Base-by-base conservation (phyloP, 257 asterid genomes). In the Primulina huaijiensis region DNA sequence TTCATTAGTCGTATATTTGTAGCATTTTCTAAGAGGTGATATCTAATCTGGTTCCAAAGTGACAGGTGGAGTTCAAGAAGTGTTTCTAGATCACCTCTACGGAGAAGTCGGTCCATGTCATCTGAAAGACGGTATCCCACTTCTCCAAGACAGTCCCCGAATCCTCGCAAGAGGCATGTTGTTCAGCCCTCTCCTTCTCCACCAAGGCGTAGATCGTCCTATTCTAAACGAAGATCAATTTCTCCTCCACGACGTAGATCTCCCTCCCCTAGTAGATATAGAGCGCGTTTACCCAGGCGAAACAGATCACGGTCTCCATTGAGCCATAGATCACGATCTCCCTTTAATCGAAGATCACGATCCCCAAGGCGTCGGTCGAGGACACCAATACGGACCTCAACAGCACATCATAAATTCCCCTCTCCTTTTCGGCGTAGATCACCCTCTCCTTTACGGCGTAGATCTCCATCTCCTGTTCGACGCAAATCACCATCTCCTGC, bases 1-100 rank as follows among this genome's bases (percentile, higher is more conserved):
- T 71, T 70, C 40, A 4, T 35, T 43, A 31, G 65, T 55, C 40
- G 20, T 68, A 27, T 56, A 40, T 67, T 79, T 31, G 68, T 60
- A 62, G 59, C 23, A 21, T 29, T 60, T 70, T 33, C 29, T 60
- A 7, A 37, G 9, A 58, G 55, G 70, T 68, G 34, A 61, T 58
- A 73, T 78, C 34, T 52, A 61, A 43, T 68, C 35, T 77, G 70
- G 23, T 64, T 76, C 31, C 76, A 59, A 43, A 83, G 90, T 80
- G 88, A 72, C 80, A 82, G 88, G 71, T 74, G 62, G 69, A 88
- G 89, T 74, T 83, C 93, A 69, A 83, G 87, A 81, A 87, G 91
- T 80, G 61, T 66, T 33, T 87, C 97, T 37, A 74, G 82, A 73
- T 78, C 88, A 38, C 83, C 80, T 38, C 77, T 75, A 68, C 77